These are phyloP conservation scores for Microstegium vimineum DNA, from an alignment of 176 grass and related monocot genomes.

Conservation along the genomic window DNA sequence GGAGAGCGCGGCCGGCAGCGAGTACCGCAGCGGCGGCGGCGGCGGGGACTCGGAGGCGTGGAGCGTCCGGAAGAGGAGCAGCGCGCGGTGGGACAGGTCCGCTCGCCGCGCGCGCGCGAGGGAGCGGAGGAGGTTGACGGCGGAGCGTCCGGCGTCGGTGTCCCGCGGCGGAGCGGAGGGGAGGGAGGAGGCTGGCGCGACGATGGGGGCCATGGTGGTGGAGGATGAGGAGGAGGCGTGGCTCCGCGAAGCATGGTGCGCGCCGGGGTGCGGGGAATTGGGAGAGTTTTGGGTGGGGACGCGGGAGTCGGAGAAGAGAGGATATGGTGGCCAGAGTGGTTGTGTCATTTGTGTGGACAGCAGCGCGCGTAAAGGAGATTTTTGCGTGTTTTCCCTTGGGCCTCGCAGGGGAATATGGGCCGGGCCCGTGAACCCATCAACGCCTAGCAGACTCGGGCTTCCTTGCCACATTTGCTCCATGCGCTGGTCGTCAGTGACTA, in stretches of 20 bases:
- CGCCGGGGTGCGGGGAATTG: not conserved
- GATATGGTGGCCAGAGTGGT: not conserved
- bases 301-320: not conserved
- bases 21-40: too few species aligned
- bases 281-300: not conserved
- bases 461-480: too few species aligned
- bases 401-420: not conserved
- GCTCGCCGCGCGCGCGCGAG: conserved; percentile 50
- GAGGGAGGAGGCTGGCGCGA: not conserved
- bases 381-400: not conserved
- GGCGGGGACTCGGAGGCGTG: conserved; percentile 4
- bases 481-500: too few species aligned
- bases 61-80: conserved; percentile 52
- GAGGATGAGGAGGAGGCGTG: not conserved
- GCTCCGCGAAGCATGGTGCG: not conserved
- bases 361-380: not conserved
- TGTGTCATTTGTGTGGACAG: conserved; percentile 4
- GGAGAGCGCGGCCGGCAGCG: conserved; percentile 61
- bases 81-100: conserved; percentile 46
- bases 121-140: conserved; percentile 60
- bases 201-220: not conserved
- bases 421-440: not conserved
- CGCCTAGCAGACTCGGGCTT: too few species aligned
- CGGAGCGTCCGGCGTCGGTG: conserved; percentile 24
- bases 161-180: not conserved